Evolutionary conservation across 108 stramenopile genomes (phyloP), one percentile per base, ranked within the genome.

Genomic region (Pseudonitzschia multiseries): DNA sequence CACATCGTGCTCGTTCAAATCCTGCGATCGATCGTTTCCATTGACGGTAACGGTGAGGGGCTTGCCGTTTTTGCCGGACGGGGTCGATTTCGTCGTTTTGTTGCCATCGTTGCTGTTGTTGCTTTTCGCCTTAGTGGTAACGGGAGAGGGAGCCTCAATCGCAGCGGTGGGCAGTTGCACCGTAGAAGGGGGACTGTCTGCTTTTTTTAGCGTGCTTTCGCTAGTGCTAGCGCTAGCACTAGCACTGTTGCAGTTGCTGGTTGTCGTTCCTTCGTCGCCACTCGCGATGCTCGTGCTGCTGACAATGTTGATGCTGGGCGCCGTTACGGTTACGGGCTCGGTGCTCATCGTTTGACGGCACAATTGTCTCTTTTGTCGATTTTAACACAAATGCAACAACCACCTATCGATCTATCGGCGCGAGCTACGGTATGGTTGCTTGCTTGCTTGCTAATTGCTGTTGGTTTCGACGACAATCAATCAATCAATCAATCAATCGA

Each of bases 1-100:
- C 9, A 79, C 79, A 65, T 79, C 79, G 50, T 79, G 73, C 50
- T 79, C 79, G 24, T 60, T 57, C 60, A 79, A 44, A 18, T 76
- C 76, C 48, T 51, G 50, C 10, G 74, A 63, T 26, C 71, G 57
- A 36, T 75, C 66, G 43, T 50, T 68, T 2, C 74, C 74, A 56
- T 73, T 73, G 29, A 73, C 64, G 4, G 72, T 73, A 21, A 65
- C 61, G 4, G 52, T 70, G 18, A 40, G 33, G 40, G 52, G 52
- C 33, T 65, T 53, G 0, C 29, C 22, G 17, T 33, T 48, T 31
- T 62, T 62, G 44, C 21, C 48, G 0, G 27, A 29, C 17, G 40
- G 33, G 40, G 57, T 22, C 14, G 29, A n/a, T 26, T 14, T 59
- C 10, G 29, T 59, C 8, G 24, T 21, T 8, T 0, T 57, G 27